Evolutionary conservation across 345 rosid species (phyloP), one percentile per base, ranked within the genome.

Genomic region (Sisymbrium altissimum): DNA sequence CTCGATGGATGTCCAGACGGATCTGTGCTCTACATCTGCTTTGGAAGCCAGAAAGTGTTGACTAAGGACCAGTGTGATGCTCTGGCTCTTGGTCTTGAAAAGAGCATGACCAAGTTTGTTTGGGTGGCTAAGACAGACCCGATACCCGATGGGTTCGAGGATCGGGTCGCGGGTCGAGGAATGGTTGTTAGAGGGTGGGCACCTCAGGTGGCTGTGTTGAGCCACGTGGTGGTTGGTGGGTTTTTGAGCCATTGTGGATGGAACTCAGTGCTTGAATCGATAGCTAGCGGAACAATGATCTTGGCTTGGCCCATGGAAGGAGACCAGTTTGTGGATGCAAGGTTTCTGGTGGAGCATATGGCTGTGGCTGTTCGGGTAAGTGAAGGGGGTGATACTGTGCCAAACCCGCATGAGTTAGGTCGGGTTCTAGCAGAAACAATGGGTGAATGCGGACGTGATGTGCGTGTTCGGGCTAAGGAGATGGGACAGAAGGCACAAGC

Each of bases 261-360:
- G 75, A 71, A 61, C 53, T 71, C 61, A 7, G 75, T 82, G 68
- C 70, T 81, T 18, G 96, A 91, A 77, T 89, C 25, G 78, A 17
- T 38, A 10, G 84, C 70, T 64, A 80, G 82, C 0, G 88, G 92
- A 10, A 29, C 80, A 56, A 56, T 86, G 29, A 33, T 57, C 41
- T 21, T 89, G 78, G 86, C 72, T 2, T 87, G 92, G 92, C 97
- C 97, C 0, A 86, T 91, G 92, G 76, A 62, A 27, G 76, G 68
- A 19, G 76, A 71, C 43, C 76, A 71, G 25, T 62, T 38, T 39
- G 69, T 87, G 9, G 79, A 87, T 35, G 89, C 82, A 0, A 77
- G 62, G 73, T 74, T 86, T 44, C 21, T 86, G 39, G 89, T 83
- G 75, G 89, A 91, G 33, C 73, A 87, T 9, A 9, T 83, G 78